phyloP scores from a whole-genome alignment of 108 stramenopile species.

The Nannochloropsis salina region DNA sequence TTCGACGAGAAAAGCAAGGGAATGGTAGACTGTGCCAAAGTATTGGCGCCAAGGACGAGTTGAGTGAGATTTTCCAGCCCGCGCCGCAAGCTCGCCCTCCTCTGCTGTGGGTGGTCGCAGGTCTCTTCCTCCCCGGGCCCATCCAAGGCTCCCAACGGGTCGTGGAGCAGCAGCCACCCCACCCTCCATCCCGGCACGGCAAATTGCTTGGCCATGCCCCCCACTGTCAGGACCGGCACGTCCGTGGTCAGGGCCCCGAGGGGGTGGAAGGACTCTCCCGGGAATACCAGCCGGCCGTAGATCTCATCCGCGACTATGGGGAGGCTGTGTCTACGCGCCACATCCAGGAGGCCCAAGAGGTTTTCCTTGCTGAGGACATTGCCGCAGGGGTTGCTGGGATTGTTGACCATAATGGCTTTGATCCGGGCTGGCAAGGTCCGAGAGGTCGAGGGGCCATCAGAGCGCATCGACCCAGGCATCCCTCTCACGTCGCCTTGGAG shows the following conservation, averaged over 20 bases:
- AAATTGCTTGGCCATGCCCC: conserved; percentile 86
- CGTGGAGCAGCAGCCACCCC: conserved; percentile 75
- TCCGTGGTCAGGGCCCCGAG: conserved; percentile 62
- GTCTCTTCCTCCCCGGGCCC: neutral
- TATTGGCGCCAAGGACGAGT: conserved; percentile 69
- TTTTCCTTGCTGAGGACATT: conserved; percentile 71
- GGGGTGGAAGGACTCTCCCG: conserved; percentile 59
- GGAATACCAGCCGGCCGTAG: conserved; percentile 77
- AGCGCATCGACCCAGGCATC: too few species aligned
- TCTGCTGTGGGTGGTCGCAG: too few species aligned
- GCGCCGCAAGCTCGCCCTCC: conserved; percentile 50
- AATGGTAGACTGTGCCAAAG: conserved; percentile 69
- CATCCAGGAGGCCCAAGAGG: conserved; percentile 62
- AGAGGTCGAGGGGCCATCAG: too few species aligned
- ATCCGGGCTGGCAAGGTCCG: neutral
- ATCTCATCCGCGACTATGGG: conserved; percentile 86
- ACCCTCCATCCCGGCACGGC: conserved; percentile 84
- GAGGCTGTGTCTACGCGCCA: conserved; percentile 57
- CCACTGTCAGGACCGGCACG: conserved; percentile 75
- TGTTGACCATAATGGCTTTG: conserved; percentile 75
- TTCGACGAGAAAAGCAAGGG: conserved; percentile 61
- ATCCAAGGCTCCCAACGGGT: conserved; percentile 29
- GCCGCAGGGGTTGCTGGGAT: conserved; percentile 89
- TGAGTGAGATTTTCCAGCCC: conserved; percentile 72
- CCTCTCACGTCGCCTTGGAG: neutral